These are phyloP conservation scores for Corylus americana DNA, from an alignment of 306 rosid genomes.

Conservation along the genomic window DNA sequence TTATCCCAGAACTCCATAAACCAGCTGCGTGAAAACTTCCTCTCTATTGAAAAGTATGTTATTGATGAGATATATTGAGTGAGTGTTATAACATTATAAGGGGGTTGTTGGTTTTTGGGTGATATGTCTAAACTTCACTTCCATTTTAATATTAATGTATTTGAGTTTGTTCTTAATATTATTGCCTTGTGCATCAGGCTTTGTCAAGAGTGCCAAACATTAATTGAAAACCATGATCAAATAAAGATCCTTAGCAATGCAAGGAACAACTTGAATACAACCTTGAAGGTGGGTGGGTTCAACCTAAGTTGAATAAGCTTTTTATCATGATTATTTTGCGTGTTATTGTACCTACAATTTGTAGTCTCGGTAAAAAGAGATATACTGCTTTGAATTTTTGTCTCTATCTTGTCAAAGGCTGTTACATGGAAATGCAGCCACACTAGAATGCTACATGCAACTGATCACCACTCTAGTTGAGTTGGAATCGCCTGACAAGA, in stretches of 20 bases:
- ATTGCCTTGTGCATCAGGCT: slow-evolving; percentile 56
- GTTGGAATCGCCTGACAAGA: background rate
- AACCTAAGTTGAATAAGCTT: slow-evolving; percentile 11
- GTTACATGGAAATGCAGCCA: slow-evolving; percentile 20
- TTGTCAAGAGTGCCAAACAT: slow-evolving; percentile 90
- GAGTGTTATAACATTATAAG: slow-evolving; percentile 20
- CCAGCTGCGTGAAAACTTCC: slow-evolving; percentile 80
- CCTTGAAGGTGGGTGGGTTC: slow-evolving; percentile 71
- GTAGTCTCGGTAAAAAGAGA: slow-evolving; percentile 11
- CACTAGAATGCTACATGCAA: slow-evolving; percentile 16
- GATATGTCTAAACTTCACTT: slow-evolving; percentile 11
- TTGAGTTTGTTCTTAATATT: slow-evolving; percentile 32
- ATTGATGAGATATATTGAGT: slow-evolving; percentile 23
- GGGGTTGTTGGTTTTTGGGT: slow-evolving; percentile 14
- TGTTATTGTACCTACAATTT: slow-evolving; percentile 9
- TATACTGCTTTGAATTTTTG: slow-evolving; percentile 8
- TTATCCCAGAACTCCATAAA: slow-evolving; percentile 66
- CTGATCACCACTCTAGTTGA: slow-evolving; percentile 18
- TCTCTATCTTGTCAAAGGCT: slow-evolving; percentile 19
- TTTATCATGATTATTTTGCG: slow-evolving; percentile 2
- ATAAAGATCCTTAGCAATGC: slow-evolving; percentile 98
- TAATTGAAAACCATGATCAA: slow-evolving; percentile 96
- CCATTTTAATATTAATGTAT: slow-evolving; percentile 9
- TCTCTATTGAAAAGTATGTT: slow-evolving; percentile 90
- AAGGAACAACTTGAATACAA: slow-evolving; percentile 89